Evolutionary conservation across 768 basidiomycete species (phyloP).

Genomic region (Candolleomyces aberdarensis): DNA sequence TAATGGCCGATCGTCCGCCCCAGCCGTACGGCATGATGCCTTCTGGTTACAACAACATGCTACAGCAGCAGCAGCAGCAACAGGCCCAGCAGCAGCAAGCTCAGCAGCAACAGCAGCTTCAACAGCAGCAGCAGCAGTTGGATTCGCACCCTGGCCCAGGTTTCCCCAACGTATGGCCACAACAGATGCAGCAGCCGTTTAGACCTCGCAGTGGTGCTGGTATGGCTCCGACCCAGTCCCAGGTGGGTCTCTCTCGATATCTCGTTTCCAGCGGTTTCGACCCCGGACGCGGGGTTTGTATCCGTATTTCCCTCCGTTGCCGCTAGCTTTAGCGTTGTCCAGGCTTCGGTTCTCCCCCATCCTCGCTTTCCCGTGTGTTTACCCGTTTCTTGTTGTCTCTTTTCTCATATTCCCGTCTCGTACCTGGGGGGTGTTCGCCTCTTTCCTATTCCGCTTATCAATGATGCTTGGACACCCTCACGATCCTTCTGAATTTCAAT

Average conservation of each 20-base stretch:
- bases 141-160: conserved; percentile 48
- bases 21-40: conserved; percentile 54
- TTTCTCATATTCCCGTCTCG: conserved; percentile 14
- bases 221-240: conserved; percentile 37
- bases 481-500: conserved; percentile 11
- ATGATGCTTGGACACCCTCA: conserved; percentile 19
- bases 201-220: conserved; percentile 40
- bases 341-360: background rate
- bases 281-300: background rate
- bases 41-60: conserved; percentile 35
- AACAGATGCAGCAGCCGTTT: conserved; percentile 47
- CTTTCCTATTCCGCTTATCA: conserved; percentile 15
- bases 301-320: conserved; percentile 2
- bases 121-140: conserved; percentile 39
- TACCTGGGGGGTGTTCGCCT: background rate
- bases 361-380: background rate
- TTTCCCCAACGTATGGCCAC: conserved; percentile 51
- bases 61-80: conserved; percentile 45
- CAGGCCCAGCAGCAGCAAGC: conserved; percentile 39
- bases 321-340: background rate
- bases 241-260: conserved; percentile 36
- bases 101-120: conserved; percentile 39
- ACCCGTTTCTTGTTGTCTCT: conserved; percentile 14
- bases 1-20: conserved; percentile 61
- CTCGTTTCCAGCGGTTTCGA: too few species aligned